phyloP scores from a whole-genome alignment of 179 eudicot species.

The Beta macrorhiza region DNA sequence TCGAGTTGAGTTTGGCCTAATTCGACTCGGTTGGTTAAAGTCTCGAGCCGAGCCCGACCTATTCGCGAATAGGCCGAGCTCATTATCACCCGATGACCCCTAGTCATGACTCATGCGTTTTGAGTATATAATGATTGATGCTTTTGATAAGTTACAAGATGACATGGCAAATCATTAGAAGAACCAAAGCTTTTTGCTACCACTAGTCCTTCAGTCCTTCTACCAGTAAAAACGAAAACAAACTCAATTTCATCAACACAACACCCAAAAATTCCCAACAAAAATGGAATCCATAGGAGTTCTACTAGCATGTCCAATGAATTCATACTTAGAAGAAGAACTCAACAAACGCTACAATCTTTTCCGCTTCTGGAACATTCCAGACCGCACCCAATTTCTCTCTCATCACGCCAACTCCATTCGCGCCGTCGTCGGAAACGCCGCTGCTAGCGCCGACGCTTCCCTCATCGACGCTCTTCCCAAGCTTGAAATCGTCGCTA shows the following conservation, averaged over 20 bases:
- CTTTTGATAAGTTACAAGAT: too few relatives aligned
- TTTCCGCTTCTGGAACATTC: constrained; percentile 42
- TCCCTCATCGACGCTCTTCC: constrained; percentile 65
- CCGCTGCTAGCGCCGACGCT: constrained; percentile 51
- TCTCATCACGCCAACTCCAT: constrained; percentile 28
- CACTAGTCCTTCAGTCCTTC: too few relatives aligned
- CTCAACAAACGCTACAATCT: constrained; percentile 56
- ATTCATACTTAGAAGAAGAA: constrained; percentile 52
- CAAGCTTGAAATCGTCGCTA: constrained; percentile 61
- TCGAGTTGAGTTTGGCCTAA: too few relatives aligned
- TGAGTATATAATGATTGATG: too few relatives aligned
- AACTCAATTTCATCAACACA: neutral
- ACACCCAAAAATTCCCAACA: neutral
- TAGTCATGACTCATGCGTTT: too few relatives aligned
- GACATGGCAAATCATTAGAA: too few relatives aligned
- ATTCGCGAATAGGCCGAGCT: too few relatives aligned
- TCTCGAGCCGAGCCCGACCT: too few relatives aligned
- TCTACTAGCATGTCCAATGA: constrained; percentile 47
- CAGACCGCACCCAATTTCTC: constrained; percentile 37
- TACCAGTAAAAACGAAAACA: neutral
- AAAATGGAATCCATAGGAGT: constrained; percentile 62
- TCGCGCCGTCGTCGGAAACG: constrained; percentile 66
- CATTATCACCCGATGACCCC: too few relatives aligned
- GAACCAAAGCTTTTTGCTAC: too few relatives aligned
- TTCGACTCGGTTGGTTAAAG: too few relatives aligned